Base-by-base conservation (phyloP, 768 basidiomycete genomes). In the Collybia sordida region DNA sequence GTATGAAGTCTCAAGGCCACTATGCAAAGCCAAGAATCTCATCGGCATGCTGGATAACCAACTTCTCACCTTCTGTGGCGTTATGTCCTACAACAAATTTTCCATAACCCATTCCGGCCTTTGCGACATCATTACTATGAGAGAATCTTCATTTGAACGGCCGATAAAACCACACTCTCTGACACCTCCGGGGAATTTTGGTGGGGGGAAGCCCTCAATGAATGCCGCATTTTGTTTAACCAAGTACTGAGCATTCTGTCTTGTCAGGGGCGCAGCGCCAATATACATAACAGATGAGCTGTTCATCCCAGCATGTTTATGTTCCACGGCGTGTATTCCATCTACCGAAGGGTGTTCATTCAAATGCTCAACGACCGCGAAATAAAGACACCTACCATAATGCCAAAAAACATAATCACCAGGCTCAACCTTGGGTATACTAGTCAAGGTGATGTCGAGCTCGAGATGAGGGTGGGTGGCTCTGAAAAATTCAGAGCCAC, bases 361-460 rank as follows among this genome's bases (percentile, higher is more conserved):
- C n/a, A n/a, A n/a, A n/a, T n/a, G n/a, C n/a, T n/a, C n/a, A n/a
- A n/a, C n/a, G n/a, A n/a, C n/a, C n/a, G 11, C 31, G 3, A 31
- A 31, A 31, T 3, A 14, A 31, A 11, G 31, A 14, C 3, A 6
- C 31, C 14, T 14, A 31, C 31, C 31, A 50, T 77, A 80, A 55
- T 83, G 82, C 81, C 83, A 86, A 63, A 80, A 84, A 1, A 84
- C 81, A 65, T 82, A 80, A 59, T 87, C 86, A 3, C 86, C 86
- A 0, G 86, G 83, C 37, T 70, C 66, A 9, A 88, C 84, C 44
- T 64, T 71, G 6, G 85, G 85, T 9, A 85, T 67, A n/a, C 77
- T 76, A 22, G 77, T 76, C 82, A 88, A 85, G 8, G 81, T 81
- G 31, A 73, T 60, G 1, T 73, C 70, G 11, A 85, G 72, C 49